Evolutionary conservation across 495 filamentous ascomycete genomes (phyloP).

Genomic region (Penicillium manginii): DNA sequence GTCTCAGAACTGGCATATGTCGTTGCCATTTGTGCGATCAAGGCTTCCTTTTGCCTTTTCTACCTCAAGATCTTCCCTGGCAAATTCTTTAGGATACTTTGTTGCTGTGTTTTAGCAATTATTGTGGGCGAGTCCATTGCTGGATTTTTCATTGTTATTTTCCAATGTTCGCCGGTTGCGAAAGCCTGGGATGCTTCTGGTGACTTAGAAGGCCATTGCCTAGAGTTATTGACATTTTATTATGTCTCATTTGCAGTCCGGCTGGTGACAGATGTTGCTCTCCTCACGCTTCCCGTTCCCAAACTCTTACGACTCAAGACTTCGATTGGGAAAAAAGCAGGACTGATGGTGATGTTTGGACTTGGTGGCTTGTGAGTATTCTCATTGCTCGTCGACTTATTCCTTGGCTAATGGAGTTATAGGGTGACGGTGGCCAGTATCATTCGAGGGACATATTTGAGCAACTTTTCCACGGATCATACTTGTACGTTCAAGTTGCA

Average conservation of each 20-base stretch:
- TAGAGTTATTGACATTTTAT: slow-evolving; percentile 15
- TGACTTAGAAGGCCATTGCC: not conserved
- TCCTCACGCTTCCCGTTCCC: slow-evolving; percentile 32
- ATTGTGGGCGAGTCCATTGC: slow-evolving; percentile 8
- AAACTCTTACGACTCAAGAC: slow-evolving; percentile 30
- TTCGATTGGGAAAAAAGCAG: slow-evolving; percentile 22
- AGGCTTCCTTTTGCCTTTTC: slow-evolving; percentile 16
- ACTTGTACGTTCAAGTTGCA: slow-evolving; percentile 13
- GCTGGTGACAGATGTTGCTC: slow-evolving; percentile 30
- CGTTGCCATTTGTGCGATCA: slow-evolving; percentile 13
- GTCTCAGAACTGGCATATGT: slow-evolving; percentile 17
- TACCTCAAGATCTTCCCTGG: slow-evolving; percentile 11
- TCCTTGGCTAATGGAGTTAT: not conserved
- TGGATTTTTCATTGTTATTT: slow-evolving; percentile 15
- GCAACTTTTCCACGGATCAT: slow-evolving; percentile 15
- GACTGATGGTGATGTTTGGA: slow-evolving; percentile 32
- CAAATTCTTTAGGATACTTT: slow-evolving; percentile 11
- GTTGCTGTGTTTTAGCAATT: slow-evolving; percentile 6
- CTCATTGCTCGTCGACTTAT: not conserved
- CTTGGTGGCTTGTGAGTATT: slow-evolving; percentile 35
- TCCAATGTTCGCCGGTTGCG: slow-evolving; percentile 17
- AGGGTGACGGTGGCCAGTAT: slow-evolving; percentile 18
- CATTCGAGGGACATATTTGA: slow-evolving; percentile 19
- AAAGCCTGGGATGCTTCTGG: slow-evolving; percentile 17
- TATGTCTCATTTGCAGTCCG: slow-evolving; percentile 21